Conservation (phyloP, 495 filamentous ascomycete species). For the Aspergillus asperescens region DNA sequence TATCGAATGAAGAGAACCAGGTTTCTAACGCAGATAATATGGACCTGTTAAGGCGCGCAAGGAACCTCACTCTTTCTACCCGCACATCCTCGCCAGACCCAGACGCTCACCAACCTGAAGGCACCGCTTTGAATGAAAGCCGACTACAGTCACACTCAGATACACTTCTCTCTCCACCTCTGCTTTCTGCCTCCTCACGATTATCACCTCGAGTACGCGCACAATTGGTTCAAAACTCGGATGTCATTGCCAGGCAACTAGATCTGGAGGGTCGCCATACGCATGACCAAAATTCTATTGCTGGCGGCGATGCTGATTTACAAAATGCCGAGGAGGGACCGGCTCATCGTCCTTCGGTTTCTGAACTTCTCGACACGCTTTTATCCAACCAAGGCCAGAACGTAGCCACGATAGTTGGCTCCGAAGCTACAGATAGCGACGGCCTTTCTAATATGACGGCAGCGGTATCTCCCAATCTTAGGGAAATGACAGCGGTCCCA, state of each 20-base stretch:
- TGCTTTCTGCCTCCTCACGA: slow-evolving; percentile 40
- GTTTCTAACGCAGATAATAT: slow-evolving; percentile 34
- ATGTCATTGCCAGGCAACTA: slow-evolving; percentile 48
- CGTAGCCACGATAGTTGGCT: slow-evolving; percentile 13
- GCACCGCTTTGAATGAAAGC: slow-evolving; percentile 4
- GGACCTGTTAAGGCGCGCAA: slow-evolving; percentile 26
- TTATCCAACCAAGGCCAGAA: slow-evolving; percentile 29
- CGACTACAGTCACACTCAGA: slow-evolving; percentile 36
- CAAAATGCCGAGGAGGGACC: slow-evolving; percentile 11
- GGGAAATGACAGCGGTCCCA: slow-evolving; percentile 8
- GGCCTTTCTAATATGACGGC: slow-evolving; percentile 21
- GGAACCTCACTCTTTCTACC: slow-evolving; percentile 15
- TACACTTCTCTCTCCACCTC: slow-evolving; percentile 40
- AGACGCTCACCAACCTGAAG: slow-evolving; percentile 13
- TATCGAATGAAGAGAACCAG: slow-evolving; percentile 34
- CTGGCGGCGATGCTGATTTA: slow-evolving; percentile 15
- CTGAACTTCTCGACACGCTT: slow-evolving; percentile 36
- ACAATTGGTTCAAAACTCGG: slow-evolving; percentile 42
- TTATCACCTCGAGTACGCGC: slow-evolving; percentile 44
- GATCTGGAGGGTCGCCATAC: slow-evolving; percentile 35
- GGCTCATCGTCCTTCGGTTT: slow-evolving; percentile 30
- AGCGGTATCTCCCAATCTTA: slow-evolving; percentile 15
- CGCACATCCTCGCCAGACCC: slow-evolving; percentile 15
- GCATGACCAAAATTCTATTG: slow-evolving; percentile 19
- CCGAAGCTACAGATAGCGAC: slow-evolving; percentile 22